A percentile compares a stretch with the other conserved stretches of the same genome.
Conservation (phyloP, 2,329 filamentous ascomycete species). For the Emergomyces orientalis region DNA sequence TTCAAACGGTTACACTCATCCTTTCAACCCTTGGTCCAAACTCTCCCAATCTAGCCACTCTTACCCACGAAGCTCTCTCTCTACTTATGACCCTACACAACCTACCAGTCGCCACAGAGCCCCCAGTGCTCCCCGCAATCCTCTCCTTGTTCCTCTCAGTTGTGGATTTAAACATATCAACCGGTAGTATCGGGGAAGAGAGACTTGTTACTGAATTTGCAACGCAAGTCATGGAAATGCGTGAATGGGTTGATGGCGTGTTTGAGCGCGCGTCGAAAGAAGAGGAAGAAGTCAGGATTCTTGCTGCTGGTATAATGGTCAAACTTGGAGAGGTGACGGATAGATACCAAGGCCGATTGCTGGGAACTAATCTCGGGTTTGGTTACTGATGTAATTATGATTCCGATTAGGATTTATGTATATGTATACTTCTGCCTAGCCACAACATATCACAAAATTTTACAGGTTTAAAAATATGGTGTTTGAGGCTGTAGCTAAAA, state of each 20-base stretch:
- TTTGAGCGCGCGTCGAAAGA: slow-evolving; percentile 50
- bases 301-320: slow-evolving; percentile 75
- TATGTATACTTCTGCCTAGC: not conserved
- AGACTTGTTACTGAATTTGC: slow-evolving; percentile 65
- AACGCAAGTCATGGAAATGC: slow-evolving; percentile 70
- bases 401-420: not conserved
- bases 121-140: slow-evolving; percentile 61
- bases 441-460: not conserved
- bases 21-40: slow-evolving; percentile 75
- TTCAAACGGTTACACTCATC: slow-evolving; percentile 77
- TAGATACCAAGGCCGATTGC: slow-evolving; percentile 64
- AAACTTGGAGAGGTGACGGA: slow-evolving; percentile 73
- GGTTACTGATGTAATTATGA: slow-evolving; percentile 22
- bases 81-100: slow-evolving; percentile 63
- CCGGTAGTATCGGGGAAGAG: slow-evolving; percentile 47
- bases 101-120: slow-evolving; percentile 47
- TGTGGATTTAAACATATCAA: slow-evolving; percentile 62
- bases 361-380: slow-evolving; percentile 56
- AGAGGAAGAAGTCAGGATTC: slow-evolving; percentile 36
- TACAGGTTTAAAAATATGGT: not conserved
- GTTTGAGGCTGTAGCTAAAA: not conserved
- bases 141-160: slow-evolving; percentile 71
- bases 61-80: slow-evolving; percentile 77
- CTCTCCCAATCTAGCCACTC: slow-evolving; percentile 63
- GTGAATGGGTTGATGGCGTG: slow-evolving; percentile 72